These are phyloP conservation scores for Puccinia triticina DNA, from an alignment of 1,284 basidiomycete genomes.

Conservation along the genomic window DNA sequence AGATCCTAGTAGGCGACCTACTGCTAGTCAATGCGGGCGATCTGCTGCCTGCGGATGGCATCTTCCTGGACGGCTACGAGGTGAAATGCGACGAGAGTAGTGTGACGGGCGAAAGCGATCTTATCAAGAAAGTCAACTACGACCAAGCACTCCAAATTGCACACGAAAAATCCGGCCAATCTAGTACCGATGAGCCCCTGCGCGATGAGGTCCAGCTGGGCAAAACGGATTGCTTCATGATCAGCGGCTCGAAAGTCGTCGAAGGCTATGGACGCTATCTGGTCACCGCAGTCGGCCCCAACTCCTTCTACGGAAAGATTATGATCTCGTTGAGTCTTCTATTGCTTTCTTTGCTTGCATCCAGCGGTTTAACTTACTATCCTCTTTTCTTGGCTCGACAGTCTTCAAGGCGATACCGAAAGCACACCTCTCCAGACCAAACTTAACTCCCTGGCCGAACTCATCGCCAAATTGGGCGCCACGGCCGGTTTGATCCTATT, in stretches of 20 bases:
- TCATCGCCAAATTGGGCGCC: constrained; percentile 53
- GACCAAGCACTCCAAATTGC: constrained; percentile 28
- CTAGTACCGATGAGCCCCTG: neutral
- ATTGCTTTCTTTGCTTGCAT: constrained; percentile 44
- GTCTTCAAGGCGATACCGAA: constrained; percentile 78
- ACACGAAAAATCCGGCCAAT: constrained; percentile 25
- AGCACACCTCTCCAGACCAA: constrained; percentile 70
- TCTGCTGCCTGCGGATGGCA: constrained; percentile 52
- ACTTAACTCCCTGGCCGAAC: constrained; percentile 52
- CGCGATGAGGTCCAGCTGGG: constrained; percentile 31
- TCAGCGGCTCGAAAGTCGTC: constrained; percentile 53
- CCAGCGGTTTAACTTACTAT: constrained; percentile 23
- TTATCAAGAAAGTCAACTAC: constrained; percentile 52
- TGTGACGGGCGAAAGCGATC: constrained; percentile 54
- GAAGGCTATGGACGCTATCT: constrained; percentile 54
- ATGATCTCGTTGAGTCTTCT: constrained; percentile 53
- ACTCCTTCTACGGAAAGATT: constrained; percentile 54
- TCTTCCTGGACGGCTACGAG: constrained; percentile 50
- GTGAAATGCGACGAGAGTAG: constrained; percentile 54
- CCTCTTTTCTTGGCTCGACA: constrained; percentile 57
- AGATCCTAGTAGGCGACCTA: constrained; percentile 53
- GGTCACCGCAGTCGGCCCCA: constrained; percentile 52
- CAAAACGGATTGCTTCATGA: constrained; percentile 52
- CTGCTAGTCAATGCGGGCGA: constrained; percentile 52
- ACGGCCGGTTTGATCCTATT: constrained; percentile 53